A percentile compares a stretch with the other conserved stretches of the same genome.
Conservation (phyloP, 2,329 filamentous ascomycete genomes). For the Lecanicillium sp. region DNA sequence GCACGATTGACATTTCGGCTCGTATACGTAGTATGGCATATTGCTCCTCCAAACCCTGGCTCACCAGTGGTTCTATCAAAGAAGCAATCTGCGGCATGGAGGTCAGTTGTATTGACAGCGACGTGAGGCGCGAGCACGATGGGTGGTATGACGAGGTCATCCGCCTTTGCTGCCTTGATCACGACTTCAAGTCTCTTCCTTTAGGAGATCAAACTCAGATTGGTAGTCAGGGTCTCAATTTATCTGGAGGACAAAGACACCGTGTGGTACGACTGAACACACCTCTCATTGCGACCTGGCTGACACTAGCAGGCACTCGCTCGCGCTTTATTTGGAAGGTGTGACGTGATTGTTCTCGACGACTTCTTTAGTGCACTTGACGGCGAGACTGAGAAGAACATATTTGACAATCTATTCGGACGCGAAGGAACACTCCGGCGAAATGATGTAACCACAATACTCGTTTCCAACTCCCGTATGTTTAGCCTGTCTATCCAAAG, state of each 20-base stretch:
- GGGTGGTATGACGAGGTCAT: constrained; percentile 13
- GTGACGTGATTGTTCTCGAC: too few species aligned
- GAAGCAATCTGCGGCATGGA: constrained; percentile 10
- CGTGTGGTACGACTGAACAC: constrained; percentile 11
- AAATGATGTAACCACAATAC: too few species aligned
- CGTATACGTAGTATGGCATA: constrained; percentile 9
- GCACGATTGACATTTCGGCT: constrained; percentile 5
- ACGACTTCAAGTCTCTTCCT: constrained; percentile 16
- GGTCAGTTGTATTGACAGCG: constrained; percentile 1
- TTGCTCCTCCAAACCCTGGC: constrained; percentile 14
- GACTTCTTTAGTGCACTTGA: too few species aligned
- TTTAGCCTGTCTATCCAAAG: too few species aligned
- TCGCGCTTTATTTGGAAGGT: too few species aligned
- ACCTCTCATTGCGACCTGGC: too few species aligned
- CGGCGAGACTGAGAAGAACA: too few species aligned
- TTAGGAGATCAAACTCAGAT: constrained; percentile 11
- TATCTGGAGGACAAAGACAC: constrained; percentile 16
- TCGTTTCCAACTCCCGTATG: too few species aligned
- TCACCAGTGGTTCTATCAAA: constrained; percentile 12
- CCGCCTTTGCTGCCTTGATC: constrained; percentile 12
- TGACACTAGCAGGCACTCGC: too few species aligned
- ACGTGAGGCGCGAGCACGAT: constrained; percentile 7
- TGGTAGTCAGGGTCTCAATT: constrained; percentile 13
- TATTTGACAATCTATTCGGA: too few species aligned
- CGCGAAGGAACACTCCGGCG: too few species aligned